phyloP scores from a whole-genome alignment of 2,329 filamentous ascomycete species.

The Xylaria sp. region DNA sequence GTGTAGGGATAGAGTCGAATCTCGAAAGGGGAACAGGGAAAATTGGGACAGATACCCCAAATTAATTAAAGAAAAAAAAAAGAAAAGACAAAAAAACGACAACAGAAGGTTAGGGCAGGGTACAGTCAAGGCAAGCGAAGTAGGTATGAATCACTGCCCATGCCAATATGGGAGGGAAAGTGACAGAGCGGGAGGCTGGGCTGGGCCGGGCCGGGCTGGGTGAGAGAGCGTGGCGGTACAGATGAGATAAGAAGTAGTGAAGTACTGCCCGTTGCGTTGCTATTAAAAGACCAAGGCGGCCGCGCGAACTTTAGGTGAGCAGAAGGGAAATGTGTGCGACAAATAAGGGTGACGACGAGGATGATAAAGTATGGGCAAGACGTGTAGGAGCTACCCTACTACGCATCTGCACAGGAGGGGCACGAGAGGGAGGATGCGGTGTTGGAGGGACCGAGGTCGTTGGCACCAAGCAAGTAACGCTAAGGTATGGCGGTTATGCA shows the following conservation, averaged over 20 bases:
- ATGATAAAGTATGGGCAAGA: conserved; percentile 14
- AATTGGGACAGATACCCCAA: too few relatives aligned
- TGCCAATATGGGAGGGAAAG: conserved; percentile 20
- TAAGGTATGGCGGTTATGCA: background rate
- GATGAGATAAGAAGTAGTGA: conserved; percentile 6
- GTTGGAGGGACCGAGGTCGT: conserved; percentile 12
- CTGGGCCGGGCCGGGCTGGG: conserved; percentile 2
- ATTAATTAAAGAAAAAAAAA: conserved; percentile 3
- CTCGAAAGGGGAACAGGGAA: conserved; percentile 9
- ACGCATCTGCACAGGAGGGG: conserved; percentile 14
- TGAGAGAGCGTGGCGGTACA: conserved; percentile 19
- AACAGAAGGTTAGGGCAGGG: conserved; percentile 12
- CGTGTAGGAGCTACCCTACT: conserved; percentile 10
- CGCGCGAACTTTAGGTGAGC: background rate
- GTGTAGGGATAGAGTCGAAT: conserved; percentile 19
- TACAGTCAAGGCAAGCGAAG: too few relatives aligned
- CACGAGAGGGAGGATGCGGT: conserved; percentile 6
- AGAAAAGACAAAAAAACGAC: conserved; percentile 16
- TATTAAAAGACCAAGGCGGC: background rate
- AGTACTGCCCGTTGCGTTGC: conserved; percentile 20
- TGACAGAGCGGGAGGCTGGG: conserved; percentile 10
- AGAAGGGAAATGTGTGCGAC: background rate
- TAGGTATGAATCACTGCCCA: conserved; percentile 16
- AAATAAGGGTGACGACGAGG: conserved; percentile 12
- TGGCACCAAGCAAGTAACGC: background rate